Evolutionary conservation across 225 moss, liverwort and hornwort species (phyloP).

Genomic region (Polytrichum commune): DNA sequence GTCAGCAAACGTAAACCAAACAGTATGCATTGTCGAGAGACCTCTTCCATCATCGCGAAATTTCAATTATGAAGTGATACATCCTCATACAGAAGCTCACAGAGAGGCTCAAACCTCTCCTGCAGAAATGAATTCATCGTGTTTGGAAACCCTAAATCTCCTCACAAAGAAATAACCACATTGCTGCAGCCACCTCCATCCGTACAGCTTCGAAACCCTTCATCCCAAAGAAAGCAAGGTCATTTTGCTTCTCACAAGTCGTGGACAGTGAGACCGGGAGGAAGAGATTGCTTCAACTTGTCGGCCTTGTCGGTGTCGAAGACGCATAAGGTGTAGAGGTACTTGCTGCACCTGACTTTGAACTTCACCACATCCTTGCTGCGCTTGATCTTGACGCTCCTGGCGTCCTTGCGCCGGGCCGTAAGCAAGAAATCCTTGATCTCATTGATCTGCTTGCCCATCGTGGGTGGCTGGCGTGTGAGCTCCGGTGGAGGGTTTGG

Average conservation of each 20-base stretch:
- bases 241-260: conserved; percentile 35
- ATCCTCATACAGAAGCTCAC: conserved; percentile 8
- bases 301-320: conserved; percentile 94
- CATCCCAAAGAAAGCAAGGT: not conserved
- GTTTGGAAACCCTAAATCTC: not conserved
- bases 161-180: not conserved
- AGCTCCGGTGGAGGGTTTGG: not conserved
- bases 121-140: not conserved
- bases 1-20: not conserved
- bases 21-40: not conserved
- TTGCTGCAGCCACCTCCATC: not conserved
- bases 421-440: conserved; percentile 97
- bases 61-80: not conserved
- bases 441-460: conserved; percentile 91
- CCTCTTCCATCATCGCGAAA: not conserved
- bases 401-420: conserved; percentile 94
- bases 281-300: conserved; percentile 94
- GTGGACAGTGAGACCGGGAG: conserved; percentile 79
- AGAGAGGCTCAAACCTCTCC: conserved; percentile 5
- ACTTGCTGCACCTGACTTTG: conserved; percentile 92
- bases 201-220: not conserved
- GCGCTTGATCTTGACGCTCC: conserved; percentile 94
- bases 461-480: conserved; percentile 20
- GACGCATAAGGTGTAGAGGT: conserved; percentile 91
- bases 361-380: conserved; percentile 99